Evolutionary conservation across 768 basidiomycete genomes (phyloP).

Genomic region (Phallus indusiatus): DNA sequence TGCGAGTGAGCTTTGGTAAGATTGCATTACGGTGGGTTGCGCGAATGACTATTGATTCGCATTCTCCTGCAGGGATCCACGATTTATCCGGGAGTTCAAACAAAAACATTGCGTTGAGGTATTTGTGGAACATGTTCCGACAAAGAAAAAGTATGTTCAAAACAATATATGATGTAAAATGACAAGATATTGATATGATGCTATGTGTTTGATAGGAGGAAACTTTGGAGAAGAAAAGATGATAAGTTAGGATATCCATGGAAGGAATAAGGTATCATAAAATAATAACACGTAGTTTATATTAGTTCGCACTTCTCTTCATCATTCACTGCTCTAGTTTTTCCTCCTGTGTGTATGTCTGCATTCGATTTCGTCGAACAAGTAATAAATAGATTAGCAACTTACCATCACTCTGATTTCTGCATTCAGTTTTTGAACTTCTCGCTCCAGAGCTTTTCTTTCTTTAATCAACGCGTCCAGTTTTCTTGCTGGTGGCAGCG

Average conservation of each 20-base stretch:
- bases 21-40: no score
- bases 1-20: conserved; percentile 91
- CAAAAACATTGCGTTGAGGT: conserved; percentile 73
- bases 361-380: no score
- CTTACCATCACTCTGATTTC: conserved; percentile 53
- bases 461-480: conserved; percentile 60
- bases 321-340: background rate
- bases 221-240: conserved; percentile 85
- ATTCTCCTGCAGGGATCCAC: conserved; percentile 96
- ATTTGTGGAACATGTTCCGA: conserved; percentile 72
- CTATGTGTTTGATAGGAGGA: conserved; percentile 48
- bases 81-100: conserved; percentile 93
- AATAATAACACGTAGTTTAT: background rate
- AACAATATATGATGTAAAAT: background rate
- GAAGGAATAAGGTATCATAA: conserved; percentile 54
- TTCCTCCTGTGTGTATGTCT: no score
- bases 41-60: no score
- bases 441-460: conserved; percentile 55
- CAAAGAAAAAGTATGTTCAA: conserved; percentile 78
- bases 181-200: background rate
- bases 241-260: conserved; percentile 85
- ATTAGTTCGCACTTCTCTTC: no score
- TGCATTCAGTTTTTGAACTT: conserved; percentile 47
- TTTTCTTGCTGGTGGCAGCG: conserved; percentile 49
- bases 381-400: background rate